Evolutionary conservation across 2,329 filamentous ascomycete genomes (phyloP).

Genomic region (Chaetomiaceae sp.): DNA sequence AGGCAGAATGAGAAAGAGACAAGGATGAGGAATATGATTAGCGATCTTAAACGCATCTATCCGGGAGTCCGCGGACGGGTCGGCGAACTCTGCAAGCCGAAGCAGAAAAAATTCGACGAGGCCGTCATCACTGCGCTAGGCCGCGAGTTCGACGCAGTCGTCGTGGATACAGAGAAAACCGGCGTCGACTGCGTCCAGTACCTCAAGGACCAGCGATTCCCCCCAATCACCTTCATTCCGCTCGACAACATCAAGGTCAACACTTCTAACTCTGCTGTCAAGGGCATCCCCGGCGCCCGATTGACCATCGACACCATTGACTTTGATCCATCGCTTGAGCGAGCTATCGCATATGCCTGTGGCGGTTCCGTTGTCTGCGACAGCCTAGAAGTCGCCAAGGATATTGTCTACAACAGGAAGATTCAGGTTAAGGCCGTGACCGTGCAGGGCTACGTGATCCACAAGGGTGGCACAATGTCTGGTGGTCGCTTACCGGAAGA

Average conservation of each 20-base stretch:
- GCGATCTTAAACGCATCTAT: conserved; percentile 82
- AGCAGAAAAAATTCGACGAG: conserved; percentile 94
- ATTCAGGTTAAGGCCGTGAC: conserved; percentile 93
- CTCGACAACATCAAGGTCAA: conserved; percentile 97
- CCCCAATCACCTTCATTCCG: conserved; percentile 90
- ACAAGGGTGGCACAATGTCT: conserved; percentile 95
- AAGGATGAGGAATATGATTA: conserved; percentile 75
- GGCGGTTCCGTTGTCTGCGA: conserved; percentile 95
- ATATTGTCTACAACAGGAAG: conserved; percentile 78
- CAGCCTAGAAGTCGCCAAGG: conserved; percentile 76
- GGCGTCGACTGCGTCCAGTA: conserved; percentile 93
- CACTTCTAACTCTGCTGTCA: conserved; percentile 82
- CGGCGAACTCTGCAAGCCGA: conserved; percentile 88
- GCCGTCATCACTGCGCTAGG: conserved; percentile 90
- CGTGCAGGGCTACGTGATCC: conserved; percentile 90
- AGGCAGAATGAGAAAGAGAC: conserved; percentile 81
- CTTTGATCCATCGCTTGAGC: conserved; percentile 81
- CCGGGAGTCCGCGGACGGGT: conserved; percentile 88
- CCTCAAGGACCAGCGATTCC: conserved; percentile 81
- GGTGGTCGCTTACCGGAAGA: conserved; percentile 78
- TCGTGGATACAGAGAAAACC: conserved; percentile 93
- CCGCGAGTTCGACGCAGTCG: conserved; percentile 86
- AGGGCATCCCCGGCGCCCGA: conserved; percentile 79
- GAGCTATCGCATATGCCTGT: conserved; percentile 91
- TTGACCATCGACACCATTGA: conserved; percentile 95